Conservation (phyloP, 108 stramenopile genomes). For the Skeletonema grethae region DNA sequence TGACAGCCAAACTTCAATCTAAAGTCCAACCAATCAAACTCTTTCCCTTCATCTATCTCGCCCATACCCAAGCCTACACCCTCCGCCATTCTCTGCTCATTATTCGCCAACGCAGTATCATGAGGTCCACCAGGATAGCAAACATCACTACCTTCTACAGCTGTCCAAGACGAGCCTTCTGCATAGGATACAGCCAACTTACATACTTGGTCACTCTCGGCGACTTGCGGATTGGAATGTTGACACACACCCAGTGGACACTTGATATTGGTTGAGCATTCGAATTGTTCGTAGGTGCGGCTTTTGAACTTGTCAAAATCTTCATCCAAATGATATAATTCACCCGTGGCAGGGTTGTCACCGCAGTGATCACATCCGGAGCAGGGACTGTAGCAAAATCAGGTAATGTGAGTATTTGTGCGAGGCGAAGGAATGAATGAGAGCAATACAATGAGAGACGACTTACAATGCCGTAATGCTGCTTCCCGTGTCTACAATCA, state of each 20-base stretch:
- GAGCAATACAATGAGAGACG: no score
- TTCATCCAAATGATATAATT: slow-evolving; percentile 66
- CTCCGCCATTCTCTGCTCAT: slow-evolving; percentile 10
- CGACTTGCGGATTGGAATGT: background rate
- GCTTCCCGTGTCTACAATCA: slow-evolving; percentile 96
- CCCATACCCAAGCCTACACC: slow-evolving; percentile 11
- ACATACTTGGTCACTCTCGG: slow-evolving; percentile 31
- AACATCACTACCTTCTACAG: slow-evolving; percentile 58
- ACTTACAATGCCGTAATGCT: slow-evolving; percentile 85
- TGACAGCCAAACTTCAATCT: slow-evolving; percentile 93
- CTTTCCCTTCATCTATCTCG: background rate
- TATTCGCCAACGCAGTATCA: slow-evolving; percentile 7
- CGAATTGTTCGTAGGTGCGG: slow-evolving; percentile 22
- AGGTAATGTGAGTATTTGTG: no score
- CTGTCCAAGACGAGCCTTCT: slow-evolving; percentile 77
- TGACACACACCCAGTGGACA: slow-evolving; percentile 5
- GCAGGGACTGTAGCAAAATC: slow-evolving; percentile 62
- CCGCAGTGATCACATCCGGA: slow-evolving; percentile 86
- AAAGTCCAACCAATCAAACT: slow-evolving; percentile 54
- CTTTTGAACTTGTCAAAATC: slow-evolving; percentile 24
- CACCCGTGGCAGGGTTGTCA: slow-evolving; percentile 5
- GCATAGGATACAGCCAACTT: slow-evolving; percentile 59
- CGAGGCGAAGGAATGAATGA: no score
- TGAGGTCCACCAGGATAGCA: slow-evolving; percentile 54
- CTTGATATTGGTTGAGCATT: slow-evolving; percentile 29